Conservation (phyloP, 2,329 filamentous ascomycete species). For the Calonectria naviculata region DNA sequence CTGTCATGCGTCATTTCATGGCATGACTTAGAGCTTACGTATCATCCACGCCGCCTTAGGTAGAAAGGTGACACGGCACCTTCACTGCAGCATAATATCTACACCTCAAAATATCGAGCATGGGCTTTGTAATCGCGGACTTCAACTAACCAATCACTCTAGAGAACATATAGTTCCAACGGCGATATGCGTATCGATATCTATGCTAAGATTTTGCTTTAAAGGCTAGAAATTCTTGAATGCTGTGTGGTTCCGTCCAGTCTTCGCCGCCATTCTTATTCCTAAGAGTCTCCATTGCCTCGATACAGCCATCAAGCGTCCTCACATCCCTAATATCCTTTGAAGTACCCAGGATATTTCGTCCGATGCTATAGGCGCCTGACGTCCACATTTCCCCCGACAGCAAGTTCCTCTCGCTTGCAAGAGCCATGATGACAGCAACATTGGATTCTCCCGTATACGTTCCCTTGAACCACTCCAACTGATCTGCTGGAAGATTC, state of each 20-base stretch:
- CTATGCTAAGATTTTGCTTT: not conserved
- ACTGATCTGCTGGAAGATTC: not conserved
- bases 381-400: conserved; percentile 9
- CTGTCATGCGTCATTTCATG: not conserved
- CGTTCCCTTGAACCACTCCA: not conserved
- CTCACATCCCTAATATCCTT: not conserved
- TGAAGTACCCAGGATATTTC: not conserved
- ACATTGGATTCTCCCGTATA: conserved; percentile 6
- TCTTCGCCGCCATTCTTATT: not conserved
- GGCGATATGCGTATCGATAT: too few relatives aligned
- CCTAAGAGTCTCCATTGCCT: not conserved
- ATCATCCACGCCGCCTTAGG: too few relatives aligned
- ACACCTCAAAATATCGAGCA: too few relatives aligned
- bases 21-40: too few relatives aligned
- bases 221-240: conserved; percentile 2
- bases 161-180: too few relatives aligned
- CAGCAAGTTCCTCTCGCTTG: not conserved
- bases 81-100: too few relatives aligned
- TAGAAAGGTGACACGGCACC: too few relatives aligned
- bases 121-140: too few relatives aligned
- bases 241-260: not conserved
- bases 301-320: not conserved
- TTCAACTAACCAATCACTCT: too few relatives aligned
- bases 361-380: not conserved
- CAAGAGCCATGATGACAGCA: not conserved